Evolutionary conservation across 331 rosid species (phyloP).

Genomic region (Rosa hybrid): DNA sequence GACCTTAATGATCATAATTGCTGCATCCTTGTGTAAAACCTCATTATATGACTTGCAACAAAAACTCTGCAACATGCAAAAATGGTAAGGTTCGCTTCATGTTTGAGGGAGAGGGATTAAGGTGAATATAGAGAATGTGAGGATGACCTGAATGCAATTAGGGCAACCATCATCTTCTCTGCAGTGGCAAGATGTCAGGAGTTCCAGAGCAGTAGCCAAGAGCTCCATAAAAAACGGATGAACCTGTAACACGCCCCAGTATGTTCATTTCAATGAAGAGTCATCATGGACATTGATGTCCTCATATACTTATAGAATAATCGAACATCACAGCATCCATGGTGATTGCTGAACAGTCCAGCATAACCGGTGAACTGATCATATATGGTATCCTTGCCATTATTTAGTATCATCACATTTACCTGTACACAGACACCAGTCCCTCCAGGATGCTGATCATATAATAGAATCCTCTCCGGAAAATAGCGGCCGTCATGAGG

Average conservation of each 20-base stretch:
- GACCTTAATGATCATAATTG: conserved; percentile 81
- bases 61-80: conserved; percentile 57
- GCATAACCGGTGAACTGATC: background rate
- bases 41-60: conserved; percentile 81
- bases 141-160: conserved; percentile 72
- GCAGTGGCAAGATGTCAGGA: conserved; percentile 76
- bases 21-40: conserved; percentile 86
- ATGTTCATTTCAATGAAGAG: background rate
- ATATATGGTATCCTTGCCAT: background rate
- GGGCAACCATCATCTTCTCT: conserved; percentile 73
- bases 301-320: background rate
- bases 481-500: conserved; percentile 71
- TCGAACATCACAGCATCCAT: background rate
- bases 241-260: conserved; percentile 48
- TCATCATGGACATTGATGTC: background rate
- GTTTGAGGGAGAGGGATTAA: background rate
- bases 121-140: conserved; percentile 5
- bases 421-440: conserved; percentile 83
- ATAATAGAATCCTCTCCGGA: conserved; percentile 85
- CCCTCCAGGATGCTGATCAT: conserved; percentile 91
- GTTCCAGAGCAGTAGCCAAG: conserved; percentile 71
- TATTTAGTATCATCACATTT: conserved; percentile 7
- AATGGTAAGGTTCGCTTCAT: background rate
- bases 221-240: conserved; percentile 73
- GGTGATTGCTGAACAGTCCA: background rate